Evolutionary conservation across 2,329 filamentous ascomycete species (phyloP).

Genomic region (Botrytis byssoidea): DNA sequence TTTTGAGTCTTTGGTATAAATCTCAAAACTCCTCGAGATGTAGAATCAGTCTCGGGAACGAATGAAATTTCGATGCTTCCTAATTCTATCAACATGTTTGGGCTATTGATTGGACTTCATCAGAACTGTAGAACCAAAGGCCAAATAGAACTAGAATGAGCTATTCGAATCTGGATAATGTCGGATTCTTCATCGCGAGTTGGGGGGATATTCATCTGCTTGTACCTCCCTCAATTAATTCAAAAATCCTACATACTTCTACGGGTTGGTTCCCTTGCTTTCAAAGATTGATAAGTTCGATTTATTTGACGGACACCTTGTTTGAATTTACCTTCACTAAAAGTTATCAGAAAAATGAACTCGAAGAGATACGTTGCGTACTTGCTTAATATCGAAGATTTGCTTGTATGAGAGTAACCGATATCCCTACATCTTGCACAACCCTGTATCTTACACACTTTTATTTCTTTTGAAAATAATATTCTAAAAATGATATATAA

Average conservation of each 20-base stretch:
- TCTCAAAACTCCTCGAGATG: neutral
- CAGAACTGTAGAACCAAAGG: neutral
- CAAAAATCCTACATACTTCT: neutral
- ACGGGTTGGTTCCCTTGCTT: neutral
- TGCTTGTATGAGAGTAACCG: neutral
- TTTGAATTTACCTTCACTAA: neutral
- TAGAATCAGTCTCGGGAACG: neutral
- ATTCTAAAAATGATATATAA: no score
- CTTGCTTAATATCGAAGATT: neutral
- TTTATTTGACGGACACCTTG: neutral
- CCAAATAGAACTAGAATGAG: neutral
- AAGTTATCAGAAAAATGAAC: neutral
- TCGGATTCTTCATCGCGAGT: neutral
- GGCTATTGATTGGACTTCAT: neutral
- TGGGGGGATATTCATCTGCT: neutral
- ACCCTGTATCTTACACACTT: no score
- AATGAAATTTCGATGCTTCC: neutral
- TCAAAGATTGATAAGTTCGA: neutral
- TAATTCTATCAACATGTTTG: neutral
- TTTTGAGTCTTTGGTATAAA: neutral
- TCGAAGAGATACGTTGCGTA: accelerated
- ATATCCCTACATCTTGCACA: no score
- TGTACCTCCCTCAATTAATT: neutral
- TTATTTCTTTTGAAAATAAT: no score
- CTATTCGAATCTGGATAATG: accelerated